Evolutionary conservation across 257 asterid genomes (phyloP).

Genomic region (Solanum virginianum): DNA sequence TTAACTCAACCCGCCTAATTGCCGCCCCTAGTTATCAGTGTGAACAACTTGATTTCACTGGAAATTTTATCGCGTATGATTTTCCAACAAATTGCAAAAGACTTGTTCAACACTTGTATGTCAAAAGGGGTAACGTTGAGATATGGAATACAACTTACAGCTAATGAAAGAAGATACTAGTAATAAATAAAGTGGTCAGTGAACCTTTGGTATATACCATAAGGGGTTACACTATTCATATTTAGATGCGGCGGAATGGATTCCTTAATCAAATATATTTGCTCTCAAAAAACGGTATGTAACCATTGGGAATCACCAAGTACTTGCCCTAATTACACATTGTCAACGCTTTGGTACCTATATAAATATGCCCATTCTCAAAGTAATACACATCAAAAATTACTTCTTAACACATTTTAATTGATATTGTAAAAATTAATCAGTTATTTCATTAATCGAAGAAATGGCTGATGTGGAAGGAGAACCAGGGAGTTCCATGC

Average conservation of each 20-base stretch:
- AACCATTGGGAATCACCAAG: background rate
- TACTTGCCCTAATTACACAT: background rate
- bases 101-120: background rate
- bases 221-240: background rate
- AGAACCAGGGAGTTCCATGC: slow-evolving; percentile 38
- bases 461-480: slow-evolving; percentile 17
- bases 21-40: background rate
- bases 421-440: background rate
- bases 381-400: background rate
- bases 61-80: background rate
- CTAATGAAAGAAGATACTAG: background rate
- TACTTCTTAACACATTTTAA: background rate
- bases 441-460: background rate
- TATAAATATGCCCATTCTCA: background rate
- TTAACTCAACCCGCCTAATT: no score
- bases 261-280: background rate
- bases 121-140: background rate
- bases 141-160: background rate
- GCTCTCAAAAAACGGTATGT: background rate
- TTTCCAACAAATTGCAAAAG: background rate
- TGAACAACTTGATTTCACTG: background rate
- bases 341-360: background rate
- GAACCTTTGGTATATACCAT: slow-evolving; percentile 12
- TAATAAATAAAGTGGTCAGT: background rate
- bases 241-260: slow-evolving; percentile 9